Conservation (phyloP, 805 yeast genomes). For the Candida peoriensis region DNA sequence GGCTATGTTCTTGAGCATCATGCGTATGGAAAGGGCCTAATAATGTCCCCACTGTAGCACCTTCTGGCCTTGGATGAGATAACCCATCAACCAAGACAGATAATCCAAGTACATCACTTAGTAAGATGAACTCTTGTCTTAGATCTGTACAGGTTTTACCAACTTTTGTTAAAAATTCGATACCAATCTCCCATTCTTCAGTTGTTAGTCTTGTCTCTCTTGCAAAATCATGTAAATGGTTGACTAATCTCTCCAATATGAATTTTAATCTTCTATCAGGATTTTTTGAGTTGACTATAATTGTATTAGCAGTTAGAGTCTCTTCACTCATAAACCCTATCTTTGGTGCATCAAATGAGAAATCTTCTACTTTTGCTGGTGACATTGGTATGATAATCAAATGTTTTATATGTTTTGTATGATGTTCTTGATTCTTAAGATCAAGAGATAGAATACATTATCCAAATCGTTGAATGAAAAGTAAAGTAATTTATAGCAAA, state of each 20-base stretch:
- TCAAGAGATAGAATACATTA: too few relatives aligned
- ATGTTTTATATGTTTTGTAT: too few relatives aligned
- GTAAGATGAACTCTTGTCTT: constrained; percentile 31
- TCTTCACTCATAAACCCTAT: too few relatives aligned
- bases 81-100: constrained; percentile 30
- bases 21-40: constrained; percentile 34
- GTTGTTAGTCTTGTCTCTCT: constrained; percentile 30
- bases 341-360: too few relatives aligned
- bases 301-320: too few relatives aligned
- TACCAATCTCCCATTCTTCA: constrained; percentile 32
- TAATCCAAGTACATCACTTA: constrained; percentile 31
- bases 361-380: too few relatives aligned
- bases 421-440: too few relatives aligned
- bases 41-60: constrained; percentile 24
- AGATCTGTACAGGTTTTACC: constrained; percentile 29
- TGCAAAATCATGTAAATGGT: constrained; percentile 32
- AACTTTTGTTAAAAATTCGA: constrained; percentile 27
- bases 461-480: too few relatives aligned
- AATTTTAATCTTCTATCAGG: constrained; percentile 8
- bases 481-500: too few relatives aligned
- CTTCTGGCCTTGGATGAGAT: constrained; percentile 20
- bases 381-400: too few relatives aligned
- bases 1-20: constrained; percentile 25
- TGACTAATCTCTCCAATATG: constrained; percentile 14
- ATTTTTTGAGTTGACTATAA: too few relatives aligned